Evolutionary conservation across 352 stramenopile species (phyloP).

Genomic region (Globisporangium acanthophoron): DNA sequence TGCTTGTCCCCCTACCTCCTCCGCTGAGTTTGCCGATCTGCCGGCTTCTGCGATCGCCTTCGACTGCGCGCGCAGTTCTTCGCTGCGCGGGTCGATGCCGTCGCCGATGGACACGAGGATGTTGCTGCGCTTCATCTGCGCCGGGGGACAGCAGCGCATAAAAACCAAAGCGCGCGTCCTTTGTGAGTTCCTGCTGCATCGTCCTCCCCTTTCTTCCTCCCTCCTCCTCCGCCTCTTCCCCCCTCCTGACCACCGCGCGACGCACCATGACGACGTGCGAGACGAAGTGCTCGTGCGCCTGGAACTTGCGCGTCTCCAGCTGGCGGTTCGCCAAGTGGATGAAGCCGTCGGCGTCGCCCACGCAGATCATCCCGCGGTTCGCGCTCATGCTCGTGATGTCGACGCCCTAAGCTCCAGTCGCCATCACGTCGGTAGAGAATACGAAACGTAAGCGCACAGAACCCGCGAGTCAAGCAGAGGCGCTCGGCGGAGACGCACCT

Average conservation of each 20-base stretch:
- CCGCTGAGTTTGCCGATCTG: slow-evolving; percentile 35
- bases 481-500: slow-evolving; percentile 27
- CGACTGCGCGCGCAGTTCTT: slow-evolving; percentile 70
- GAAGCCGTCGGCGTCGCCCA: slow-evolving; percentile 77
- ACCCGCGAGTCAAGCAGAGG: neutral
- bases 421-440: slow-evolving; percentile 7
- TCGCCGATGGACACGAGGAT: slow-evolving; percentile 83
- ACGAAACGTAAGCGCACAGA: neutral
- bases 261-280: slow-evolving; percentile 86
- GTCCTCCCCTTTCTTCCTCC: neutral
- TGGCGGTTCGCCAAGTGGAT: slow-evolving; percentile 82
- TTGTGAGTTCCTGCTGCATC: neutral
- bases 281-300: slow-evolving; percentile 82
- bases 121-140: slow-evolving; percentile 86
- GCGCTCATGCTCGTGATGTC: slow-evolving; percentile 85
- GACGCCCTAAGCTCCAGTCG: slow-evolving; percentile 38
- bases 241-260: neutral
- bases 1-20: slow-evolving; percentile 32
- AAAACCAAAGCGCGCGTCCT: neutral
- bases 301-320: slow-evolving; percentile 78
- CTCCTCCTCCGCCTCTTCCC: neutral
- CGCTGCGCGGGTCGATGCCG: slow-evolving; percentile 75
- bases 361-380: slow-evolving; percentile 81
- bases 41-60: slow-evolving; percentile 73
- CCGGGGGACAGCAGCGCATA: neutral